A percentile compares a stretch with the other conserved stretches of the same genome.
phyloP scores from a whole-genome alignment of 2,329 filamentous ascomycete species.

The Dactylellina haptotyla region DNA sequence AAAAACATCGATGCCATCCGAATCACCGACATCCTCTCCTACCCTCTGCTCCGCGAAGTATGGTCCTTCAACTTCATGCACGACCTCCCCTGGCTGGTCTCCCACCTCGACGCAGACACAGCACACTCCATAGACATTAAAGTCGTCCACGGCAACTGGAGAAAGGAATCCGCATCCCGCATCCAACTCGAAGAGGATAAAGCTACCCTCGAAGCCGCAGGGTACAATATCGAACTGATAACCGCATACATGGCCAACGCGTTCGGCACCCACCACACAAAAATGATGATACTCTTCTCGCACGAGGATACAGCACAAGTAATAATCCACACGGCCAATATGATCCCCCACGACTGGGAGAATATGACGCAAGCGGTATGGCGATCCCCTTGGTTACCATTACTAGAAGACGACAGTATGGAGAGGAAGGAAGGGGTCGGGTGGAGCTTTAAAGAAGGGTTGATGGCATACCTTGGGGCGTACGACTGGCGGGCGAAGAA shows the following conservation, averaged over 20 bases:
- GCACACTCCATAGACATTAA: slow-evolving; percentile 67
- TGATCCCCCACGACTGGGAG: slow-evolving; percentile 86
- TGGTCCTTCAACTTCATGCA: slow-evolving; percentile 78
- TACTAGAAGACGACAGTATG: background rate
- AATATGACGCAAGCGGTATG: slow-evolving; percentile 89
- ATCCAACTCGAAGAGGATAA: slow-evolving; percentile 24
- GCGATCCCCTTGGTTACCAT: slow-evolving; percentile 76
- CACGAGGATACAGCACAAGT: slow-evolving; percentile 81
- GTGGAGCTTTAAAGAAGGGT: slow-evolving; percentile 76
- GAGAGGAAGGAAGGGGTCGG: slow-evolving; percentile 69
- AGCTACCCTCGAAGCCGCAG: background rate
- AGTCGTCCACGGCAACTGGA: slow-evolving; percentile 71
- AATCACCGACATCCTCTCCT: slow-evolving; percentile 75
- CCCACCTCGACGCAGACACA: slow-evolving; percentile 67
- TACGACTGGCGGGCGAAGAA: slow-evolving; percentile 72
- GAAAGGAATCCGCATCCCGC: slow-evolving; percentile 44
- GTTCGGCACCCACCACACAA: slow-evolving; percentile 86
- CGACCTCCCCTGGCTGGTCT: slow-evolving; percentile 69
- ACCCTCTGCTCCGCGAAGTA: slow-evolving; percentile 76
- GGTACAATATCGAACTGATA: slow-evolving; percentile 76
- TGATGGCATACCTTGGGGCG: slow-evolving; percentile 75
- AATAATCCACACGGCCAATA: slow-evolving; percentile 88
- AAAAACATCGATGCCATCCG: slow-evolving; percentile 74
- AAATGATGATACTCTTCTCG: slow-evolving; percentile 85
- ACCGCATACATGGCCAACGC: slow-evolving; percentile 81